Evolutionary conservation across 2,329 filamentous ascomycete species (phyloP), one percentile per base, ranked within the genome.

Genomic region (Fusarium bactridioides): DNA sequence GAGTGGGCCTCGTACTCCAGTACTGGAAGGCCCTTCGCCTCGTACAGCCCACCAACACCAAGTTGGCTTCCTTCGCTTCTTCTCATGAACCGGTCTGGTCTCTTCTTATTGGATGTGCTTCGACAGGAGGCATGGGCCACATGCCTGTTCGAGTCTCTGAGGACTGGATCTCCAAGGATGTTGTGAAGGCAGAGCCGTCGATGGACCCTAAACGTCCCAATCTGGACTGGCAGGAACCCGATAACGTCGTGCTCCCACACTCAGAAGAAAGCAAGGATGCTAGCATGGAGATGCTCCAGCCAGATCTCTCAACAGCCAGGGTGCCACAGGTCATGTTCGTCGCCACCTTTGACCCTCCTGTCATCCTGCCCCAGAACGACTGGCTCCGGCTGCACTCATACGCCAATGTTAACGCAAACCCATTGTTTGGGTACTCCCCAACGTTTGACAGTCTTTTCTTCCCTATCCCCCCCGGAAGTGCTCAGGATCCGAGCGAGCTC

Each of bases 321-420:
- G 84, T 92, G 9, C 92, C 92, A 8, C 89, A 93, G 58, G 90
- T 93, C 66, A 89, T 91, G 72, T 96, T 96, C 79, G 88, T 91
- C 47, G 93, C 92, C 5, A 89, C 88, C 16, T 91, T 96, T 58
- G 89, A 93, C 62, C 94, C 93, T 4, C 92, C 93, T 0, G 82
- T 97, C 15, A 86, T 92, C 18, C 85, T 96, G 9, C 91, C 93
- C 0, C 87, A 90, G 50, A 84, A 84, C 40, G 86, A 91, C 23
- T 92, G 91, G 76, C 84, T 87, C 64, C 87, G 90, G 31, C 85
- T 95, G 11, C 87, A 91, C 69, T 85, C 88, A 59, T 84, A 86
- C 6, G 86, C 90, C 12, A 87, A 87, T 5, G 79, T 84, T 25
- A 82, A 82, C 47, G 78, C 83, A 9, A 83, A 83, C 21, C 77